A percentile compares a stretch with the other conserved stretches of the same genome.
Conservation (phyloP, 2,329 filamentous ascomycete genomes). For the Calonectria pseudoturangicola region DNA sequence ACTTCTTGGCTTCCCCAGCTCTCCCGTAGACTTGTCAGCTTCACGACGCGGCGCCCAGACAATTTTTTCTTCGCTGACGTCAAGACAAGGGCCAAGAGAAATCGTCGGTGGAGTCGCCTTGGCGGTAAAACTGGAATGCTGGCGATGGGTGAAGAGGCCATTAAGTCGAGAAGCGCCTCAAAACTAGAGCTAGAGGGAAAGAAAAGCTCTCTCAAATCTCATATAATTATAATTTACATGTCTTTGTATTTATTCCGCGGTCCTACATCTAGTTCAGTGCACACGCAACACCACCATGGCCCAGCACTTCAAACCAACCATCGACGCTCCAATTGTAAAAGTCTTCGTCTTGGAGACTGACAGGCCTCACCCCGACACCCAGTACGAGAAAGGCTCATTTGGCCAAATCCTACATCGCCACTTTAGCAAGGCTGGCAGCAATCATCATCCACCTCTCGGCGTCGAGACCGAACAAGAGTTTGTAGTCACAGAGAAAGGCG, state of each 20-base stretch:
- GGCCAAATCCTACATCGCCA: constrained; percentile 71
- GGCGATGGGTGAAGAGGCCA: not conserved
- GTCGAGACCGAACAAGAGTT: constrained; percentile 74
- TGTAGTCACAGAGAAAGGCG: constrained; percentile 69
- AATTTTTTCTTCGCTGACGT: constrained; percentile 12
- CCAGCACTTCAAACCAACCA: constrained; percentile 53
- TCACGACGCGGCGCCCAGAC: constrained; percentile 4
- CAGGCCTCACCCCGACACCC: constrained; percentile 70
- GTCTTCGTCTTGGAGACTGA: constrained; percentile 76
- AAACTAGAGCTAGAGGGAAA: not conserved
- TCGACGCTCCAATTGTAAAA: constrained; percentile 55
- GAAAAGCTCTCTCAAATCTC: no score
- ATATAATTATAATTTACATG: not conserved
- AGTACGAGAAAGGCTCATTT: constrained; percentile 70
- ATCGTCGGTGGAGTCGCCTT: not conserved
- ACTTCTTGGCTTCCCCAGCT: constrained; percentile 19
- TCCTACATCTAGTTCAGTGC: not conserved
- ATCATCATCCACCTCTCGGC: constrained; percentile 71
- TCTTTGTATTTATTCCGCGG: not conserved
- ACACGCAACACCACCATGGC: constrained; percentile 44
- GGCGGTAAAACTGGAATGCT: not conserved
- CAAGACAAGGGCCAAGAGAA: constrained; percentile 9
- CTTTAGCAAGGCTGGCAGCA: constrained; percentile 69
- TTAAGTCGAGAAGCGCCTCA: not conserved
- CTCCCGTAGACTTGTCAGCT: not conserved